Evolutionary conservation across 371 early-diverging fungal genomes (phyloP).

Genomic region (Syncephalastrum sp.): DNA sequence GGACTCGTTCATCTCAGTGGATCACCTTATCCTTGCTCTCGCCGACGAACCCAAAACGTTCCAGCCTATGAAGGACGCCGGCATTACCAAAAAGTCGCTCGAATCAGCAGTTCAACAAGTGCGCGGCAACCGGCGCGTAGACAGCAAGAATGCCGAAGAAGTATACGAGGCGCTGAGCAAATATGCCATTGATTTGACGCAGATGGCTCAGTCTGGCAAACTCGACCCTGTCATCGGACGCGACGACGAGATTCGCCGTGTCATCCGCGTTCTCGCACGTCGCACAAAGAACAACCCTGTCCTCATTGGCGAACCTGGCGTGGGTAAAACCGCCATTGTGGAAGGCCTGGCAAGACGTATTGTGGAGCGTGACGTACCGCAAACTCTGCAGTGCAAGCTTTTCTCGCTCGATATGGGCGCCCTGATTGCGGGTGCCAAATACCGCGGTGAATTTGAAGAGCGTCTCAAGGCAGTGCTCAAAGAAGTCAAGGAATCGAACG

Average conservation of each 20-base stretch:
- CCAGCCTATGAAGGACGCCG: slow-evolving; percentile 67
- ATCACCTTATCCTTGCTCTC: slow-evolving; percentile 85
- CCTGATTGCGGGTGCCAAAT: slow-evolving; percentile 84
- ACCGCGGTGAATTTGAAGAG: slow-evolving; percentile 99
- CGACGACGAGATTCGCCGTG: slow-evolving; percentile 80
- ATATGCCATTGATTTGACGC: slow-evolving; percentile 92
- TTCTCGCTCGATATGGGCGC: slow-evolving; percentile 97
- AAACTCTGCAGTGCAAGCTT: slow-evolving; percentile 80
- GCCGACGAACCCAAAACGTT: slow-evolving; percentile 62
- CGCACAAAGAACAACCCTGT: slow-evolving; percentile 93
- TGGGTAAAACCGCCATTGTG: slow-evolving; percentile 95
- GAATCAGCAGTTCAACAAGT: slow-evolving; percentile 79
- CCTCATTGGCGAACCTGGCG: slow-evolving; percentile 89
- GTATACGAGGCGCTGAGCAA: slow-evolving; percentile 85
- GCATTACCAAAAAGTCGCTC: slow-evolving; percentile 70
- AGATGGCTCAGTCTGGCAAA: slow-evolving; percentile 72
- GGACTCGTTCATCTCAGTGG: slow-evolving; percentile 86
- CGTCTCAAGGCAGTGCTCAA: slow-evolving; percentile 96
- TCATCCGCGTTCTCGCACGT: slow-evolving; percentile 80
- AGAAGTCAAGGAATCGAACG: slow-evolving; percentile 89
- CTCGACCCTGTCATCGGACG: slow-evolving; percentile 91
- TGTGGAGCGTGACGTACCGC: slow-evolving; percentile 92
- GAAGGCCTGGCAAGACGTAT: slow-evolving; percentile 98
- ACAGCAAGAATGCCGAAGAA: slow-evolving; percentile 83
- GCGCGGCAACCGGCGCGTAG: slow-evolving; percentile 84